Percentiles rank a stretch among this genome's conserved stretches.
Conservation (phyloP, 2,329 filamentous ascomycete species). For the Aspergillus sp. region DNA sequence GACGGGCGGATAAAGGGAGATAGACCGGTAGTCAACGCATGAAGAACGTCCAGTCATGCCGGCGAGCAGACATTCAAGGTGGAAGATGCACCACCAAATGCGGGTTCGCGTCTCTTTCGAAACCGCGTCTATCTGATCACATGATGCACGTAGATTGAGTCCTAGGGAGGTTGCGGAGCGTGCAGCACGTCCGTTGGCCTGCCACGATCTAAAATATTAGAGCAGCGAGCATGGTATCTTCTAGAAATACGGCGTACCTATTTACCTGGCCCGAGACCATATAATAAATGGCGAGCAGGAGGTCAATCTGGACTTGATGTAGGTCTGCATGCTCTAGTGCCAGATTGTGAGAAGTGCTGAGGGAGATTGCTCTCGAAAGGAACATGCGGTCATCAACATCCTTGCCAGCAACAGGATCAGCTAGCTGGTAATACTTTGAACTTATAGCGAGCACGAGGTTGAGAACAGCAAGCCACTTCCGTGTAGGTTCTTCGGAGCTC, state of each 20-base stretch:
- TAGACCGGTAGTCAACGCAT: constrained; percentile 33
- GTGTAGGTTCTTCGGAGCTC: constrained; percentile 26
- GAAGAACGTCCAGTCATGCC: constrained; percentile 42
- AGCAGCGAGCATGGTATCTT: neutral
- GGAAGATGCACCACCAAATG: constrained; percentile 43
- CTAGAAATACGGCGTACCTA: constrained; percentile 25
- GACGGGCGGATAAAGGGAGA: constrained; percentile 26
- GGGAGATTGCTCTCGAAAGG: neutral
- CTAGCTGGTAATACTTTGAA: constrained; percentile 34
- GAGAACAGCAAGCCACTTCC: constrained; percentile 40
- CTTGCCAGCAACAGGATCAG: neutral
- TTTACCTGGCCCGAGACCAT: constrained; percentile 40
- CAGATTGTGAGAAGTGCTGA: constrained; percentile 15
- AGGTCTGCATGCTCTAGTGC: constrained; percentile 38
- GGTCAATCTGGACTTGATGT: constrained; percentile 42
- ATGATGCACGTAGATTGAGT: constrained; percentile 41
- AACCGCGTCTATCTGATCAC: constrained; percentile 29
- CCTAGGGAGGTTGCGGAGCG: constrained; percentile 40
- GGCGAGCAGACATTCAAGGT: constrained; percentile 38
- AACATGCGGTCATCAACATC: constrained; percentile 4
- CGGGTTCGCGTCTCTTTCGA: constrained; percentile 42
- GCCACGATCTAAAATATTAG: constrained; percentile 36
- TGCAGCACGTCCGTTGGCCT: constrained; percentile 36
- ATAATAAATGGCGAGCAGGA: constrained; percentile 37
- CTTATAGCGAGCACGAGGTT: constrained; percentile 44